Base-by-base conservation (phyloP, 2,329 filamentous ascomycete genomes). In the Nemania sp. region DNA sequence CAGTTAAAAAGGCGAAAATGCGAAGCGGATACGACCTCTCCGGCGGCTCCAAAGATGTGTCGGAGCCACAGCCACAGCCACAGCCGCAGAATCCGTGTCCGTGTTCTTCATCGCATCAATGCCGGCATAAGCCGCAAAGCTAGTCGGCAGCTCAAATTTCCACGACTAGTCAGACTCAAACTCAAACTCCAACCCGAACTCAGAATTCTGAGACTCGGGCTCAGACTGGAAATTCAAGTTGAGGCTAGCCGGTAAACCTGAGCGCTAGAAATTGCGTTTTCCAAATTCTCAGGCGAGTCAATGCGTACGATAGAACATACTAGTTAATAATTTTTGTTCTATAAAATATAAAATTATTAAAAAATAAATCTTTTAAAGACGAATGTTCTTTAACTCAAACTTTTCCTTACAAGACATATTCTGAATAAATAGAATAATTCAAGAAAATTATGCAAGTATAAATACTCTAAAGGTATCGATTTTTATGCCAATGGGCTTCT, bases 21-120 rank as follows among this genome's bases (percentile, higher is more conserved):
- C 38, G 66, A 18, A 64, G 60, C 22, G 61, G 61, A 22, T 61
- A 68, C 43, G 55, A 61, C 10, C 15, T 57, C 5, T 64, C 60
- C 5, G 18, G 26, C 6, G 5, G 24, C n/a, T 18, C 29, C 18
- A 22, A 27, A 35, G 3, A 11, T 35, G 11, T 8, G 22, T 1
- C 1, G n/a, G 13, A n/a, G 24, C 20, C 22, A 20, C 26, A 6
- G 3, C 43, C 41, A 18, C 38, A 3, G 15, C 52, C 51, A 7
- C 3, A 29, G n/a, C 58, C 53, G 18, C 24, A 35, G 26, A 41
- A 15, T 18, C 20, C 8, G 26, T 57, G 66, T 13, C 56, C 56
- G 5, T 62, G 43, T 20, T 20, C 43, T 7, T 43, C 22, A n/a
- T 22, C 49, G 22, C 65, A 61, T 20, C 41, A 56, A 22, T 60